phyloP scores from a whole-genome alignment of 2,329 filamentous ascomycete species.

The Paraconiothyrium brasiliense region DNA sequence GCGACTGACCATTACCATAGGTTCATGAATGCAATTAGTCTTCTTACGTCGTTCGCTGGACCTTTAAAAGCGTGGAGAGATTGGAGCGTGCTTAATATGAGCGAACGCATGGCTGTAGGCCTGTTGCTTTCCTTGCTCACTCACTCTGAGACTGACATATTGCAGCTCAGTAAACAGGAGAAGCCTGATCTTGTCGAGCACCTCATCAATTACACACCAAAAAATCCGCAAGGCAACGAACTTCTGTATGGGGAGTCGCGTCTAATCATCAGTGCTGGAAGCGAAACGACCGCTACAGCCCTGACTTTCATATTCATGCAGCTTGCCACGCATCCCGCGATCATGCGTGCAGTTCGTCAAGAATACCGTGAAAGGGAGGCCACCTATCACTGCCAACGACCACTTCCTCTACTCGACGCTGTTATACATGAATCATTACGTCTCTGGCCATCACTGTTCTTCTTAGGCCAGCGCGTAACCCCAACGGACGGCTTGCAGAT shows the following conservation, averaged over 20 bases:
- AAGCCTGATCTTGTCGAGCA: conserved; percentile 35
- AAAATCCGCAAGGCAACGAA: conserved; percentile 23
- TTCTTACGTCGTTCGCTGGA: conserved; percentile 30
- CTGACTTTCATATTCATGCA: conserved; percentile 61
- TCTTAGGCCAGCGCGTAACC: conserved; percentile 38
- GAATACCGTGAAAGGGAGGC: conserved; percentile 30
- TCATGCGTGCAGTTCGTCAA: conserved; percentile 29
- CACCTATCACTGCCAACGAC: conserved; percentile 16
- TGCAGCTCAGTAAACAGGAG: conserved; percentile 23
- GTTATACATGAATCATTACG: conserved; percentile 41
- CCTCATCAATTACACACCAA: conserved; percentile 32
- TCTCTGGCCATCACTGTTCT: conserved; percentile 38
- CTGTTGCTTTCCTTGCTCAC: neutral
- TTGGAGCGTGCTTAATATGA: conserved; percentile 35
- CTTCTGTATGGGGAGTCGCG: conserved; percentile 42
- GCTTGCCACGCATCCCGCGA: conserved; percentile 32
- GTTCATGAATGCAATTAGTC: conserved; percentile 35
- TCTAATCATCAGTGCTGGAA: conserved; percentile 43
- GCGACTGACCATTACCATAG: neutral
- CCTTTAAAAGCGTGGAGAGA: conserved; percentile 39
- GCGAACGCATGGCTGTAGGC: conserved; percentile 33
- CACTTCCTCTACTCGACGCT: conserved; percentile 43
- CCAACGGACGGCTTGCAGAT: conserved; percentile 39
- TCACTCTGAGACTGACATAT: conserved; percentile 6
- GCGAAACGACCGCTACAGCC: conserved; percentile 61